Evolutionary conservation across 2,329 filamentous ascomycete species (phyloP), one percentile per base, ranked within the genome.

Genomic region (Penicillium sclerotiorum): DNA sequence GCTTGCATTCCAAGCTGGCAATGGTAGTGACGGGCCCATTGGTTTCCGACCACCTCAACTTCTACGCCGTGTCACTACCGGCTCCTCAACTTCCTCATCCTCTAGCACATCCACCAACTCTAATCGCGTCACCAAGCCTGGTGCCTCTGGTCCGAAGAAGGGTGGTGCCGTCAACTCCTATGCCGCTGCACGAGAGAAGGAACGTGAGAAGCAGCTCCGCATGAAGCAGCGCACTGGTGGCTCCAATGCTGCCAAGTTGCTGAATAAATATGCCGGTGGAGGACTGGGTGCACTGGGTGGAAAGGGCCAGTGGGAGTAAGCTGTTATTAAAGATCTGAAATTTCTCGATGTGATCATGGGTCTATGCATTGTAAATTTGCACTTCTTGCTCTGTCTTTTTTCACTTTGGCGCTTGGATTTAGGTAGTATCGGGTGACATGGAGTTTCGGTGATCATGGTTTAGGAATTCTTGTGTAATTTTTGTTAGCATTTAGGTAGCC

Each of bases 81-180:
- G 60, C 15, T 67, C 63, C 1, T 67, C 67, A 5, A 43, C 43
- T 1, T 53, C 67, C 5, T 45, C 43, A 1, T 53, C 60, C 4
- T 55, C 58, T n/a, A 32, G 11, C 2, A 50, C 50, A 4, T 59
- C 63, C 11, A 57, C 47, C 18, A 57, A 53, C 25, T 63, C 65
- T 8, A 60, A 56, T 21, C 59, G 55, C 8, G 63, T 64, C 18
- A 42, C 66, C 8, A 68, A 66, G 25, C 70, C 49, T 57, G 66
- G 68, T 38, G 59, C 68, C 5, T 77, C 80, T 12, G 78, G 79
- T 3, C 77, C 75, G n/a, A 83, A 81, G 62, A 83, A 79, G 71
- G 81, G 73, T 11, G 81, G 78, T 22, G 80, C 80, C 38, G 80
- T 85, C 8, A 82, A 84, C 56, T 83, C 80, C 17, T 81, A 74